phyloP scores from a whole-genome alignment of 2,329 filamentous ascomycete genomes.

The Chaetomium globosum region DNA sequence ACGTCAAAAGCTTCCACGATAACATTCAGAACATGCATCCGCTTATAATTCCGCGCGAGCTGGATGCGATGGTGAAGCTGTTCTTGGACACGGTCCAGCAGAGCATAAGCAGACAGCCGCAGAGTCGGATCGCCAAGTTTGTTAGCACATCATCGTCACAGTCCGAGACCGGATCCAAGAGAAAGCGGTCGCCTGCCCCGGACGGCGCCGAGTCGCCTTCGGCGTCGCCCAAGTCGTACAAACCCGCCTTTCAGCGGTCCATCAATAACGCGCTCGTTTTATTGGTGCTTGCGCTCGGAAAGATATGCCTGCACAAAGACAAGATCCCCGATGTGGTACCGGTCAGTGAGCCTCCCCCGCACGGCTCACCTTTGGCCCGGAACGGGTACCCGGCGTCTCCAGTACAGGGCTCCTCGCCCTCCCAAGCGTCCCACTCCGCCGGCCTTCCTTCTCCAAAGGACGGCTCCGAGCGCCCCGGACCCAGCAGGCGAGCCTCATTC shows the following conservation, averaged over 20 bases:
- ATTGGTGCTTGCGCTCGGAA: conserved; percentile 81
- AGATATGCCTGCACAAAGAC: conserved; percentile 66
- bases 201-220: conserved; percentile 41
- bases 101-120: conserved; percentile 34
- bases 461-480: conserved; percentile 46
- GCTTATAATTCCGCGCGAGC: conserved; percentile 57
- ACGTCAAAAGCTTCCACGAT: conserved; percentile 61
- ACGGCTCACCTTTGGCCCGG: conserved; percentile 48
- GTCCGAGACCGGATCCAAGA: conserved; percentile 48
- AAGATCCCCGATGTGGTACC: conserved; percentile 61
- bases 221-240: conserved; percentile 47
- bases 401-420: conserved; percentile 58
- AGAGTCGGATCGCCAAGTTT: conserved; percentile 34
- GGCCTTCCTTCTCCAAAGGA: conserved; percentile 58
- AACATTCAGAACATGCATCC: conserved; percentile 69
- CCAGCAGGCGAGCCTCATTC: conserved; percentile 57
- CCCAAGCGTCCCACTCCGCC: conserved; percentile 50
- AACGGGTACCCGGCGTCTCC: conserved; percentile 58
- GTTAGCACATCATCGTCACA: conserved; percentile 27
- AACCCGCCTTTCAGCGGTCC: conserved; percentile 59
- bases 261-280: conserved; percentile 81
- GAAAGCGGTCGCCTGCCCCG: conserved; percentile 57
- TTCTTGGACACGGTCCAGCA: conserved; percentile 55
- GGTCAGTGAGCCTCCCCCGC: conserved; percentile 46
- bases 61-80: conserved; percentile 56